phyloP scores from a whole-genome alignment of 2,329 filamentous ascomycete species.

The Alternaria hordeiaustralica region DNA sequence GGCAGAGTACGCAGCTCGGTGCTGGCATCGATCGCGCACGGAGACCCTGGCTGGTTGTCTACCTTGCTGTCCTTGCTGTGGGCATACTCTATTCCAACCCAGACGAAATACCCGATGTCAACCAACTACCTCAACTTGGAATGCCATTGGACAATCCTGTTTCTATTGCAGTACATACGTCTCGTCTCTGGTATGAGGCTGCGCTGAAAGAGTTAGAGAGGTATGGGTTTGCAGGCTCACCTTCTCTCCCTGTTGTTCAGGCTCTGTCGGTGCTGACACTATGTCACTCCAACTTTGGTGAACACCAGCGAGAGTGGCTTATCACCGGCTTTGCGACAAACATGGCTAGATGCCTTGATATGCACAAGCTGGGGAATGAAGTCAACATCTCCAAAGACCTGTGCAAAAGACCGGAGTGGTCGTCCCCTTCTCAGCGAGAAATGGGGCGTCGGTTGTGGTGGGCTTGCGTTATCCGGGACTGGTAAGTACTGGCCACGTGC shows the following conservation, averaged over 20 bases:
- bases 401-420: conserved; percentile 15
- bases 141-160: neutral
- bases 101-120: conserved; percentile 1
- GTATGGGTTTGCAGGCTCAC: conserved; percentile 2
- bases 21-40: conserved; percentile 3
- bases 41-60: conserved; percentile 13
- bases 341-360: conserved; percentile 16
- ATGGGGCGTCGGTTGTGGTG: conserved; percentile 17
- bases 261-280: conserved; percentile 12
- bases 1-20: conserved; percentile 9
- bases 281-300: conserved; percentile 19
- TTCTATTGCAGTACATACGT: conserved; percentile 9
- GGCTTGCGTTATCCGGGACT: conserved; percentile 19
- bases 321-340: conserved; percentile 14
- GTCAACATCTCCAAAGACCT: conserved; percentile 6
- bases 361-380: conserved; percentile 20
- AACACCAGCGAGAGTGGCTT: conserved; percentile 19
- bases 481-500: neutral
- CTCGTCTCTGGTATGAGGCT: conserved; percentile 18
- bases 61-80: conserved; percentile 16
- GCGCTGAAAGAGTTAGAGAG: conserved; percentile 14
- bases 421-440: conserved; percentile 4
- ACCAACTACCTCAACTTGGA: conserved; percentile 11
- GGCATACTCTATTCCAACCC: conserved; percentile 15
- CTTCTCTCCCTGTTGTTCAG: conserved; percentile 10